These are phyloP conservation scores for Myriosclerotinia scirpicola DNA, from an alignment of 2,329 filamentous ascomycete genomes.

Conservation along the genomic window DNA sequence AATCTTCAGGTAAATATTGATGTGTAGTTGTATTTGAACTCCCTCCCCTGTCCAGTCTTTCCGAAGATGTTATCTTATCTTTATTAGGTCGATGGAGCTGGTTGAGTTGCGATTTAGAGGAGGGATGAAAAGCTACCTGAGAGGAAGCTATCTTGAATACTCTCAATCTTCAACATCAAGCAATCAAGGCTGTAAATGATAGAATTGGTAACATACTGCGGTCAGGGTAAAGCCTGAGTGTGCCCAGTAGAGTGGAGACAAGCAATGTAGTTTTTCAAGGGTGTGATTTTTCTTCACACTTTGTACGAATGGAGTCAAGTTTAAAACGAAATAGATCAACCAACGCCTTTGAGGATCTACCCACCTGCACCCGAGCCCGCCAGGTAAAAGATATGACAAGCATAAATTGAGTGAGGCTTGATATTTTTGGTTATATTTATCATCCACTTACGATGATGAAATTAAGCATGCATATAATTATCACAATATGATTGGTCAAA, in stretches of 20 bases:
- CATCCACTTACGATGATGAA: conserved; percentile 10
- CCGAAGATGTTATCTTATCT: conserved; percentile 27
- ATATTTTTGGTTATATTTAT: not conserved
- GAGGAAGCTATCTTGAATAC: conserved; percentile 35
- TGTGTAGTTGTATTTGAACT: conserved; percentile 7
- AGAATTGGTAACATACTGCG: conserved; percentile 17
- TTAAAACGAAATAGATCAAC: not conserved
- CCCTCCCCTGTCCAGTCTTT: conserved; percentile 28
- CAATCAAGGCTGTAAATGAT: not conserved
- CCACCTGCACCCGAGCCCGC: too few relatives aligned
- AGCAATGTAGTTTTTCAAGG: not conserved
- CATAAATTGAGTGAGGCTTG: not conserved
- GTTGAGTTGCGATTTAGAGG: conserved; percentile 28
- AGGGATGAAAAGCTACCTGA: conserved; percentile 29
- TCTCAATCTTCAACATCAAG: conserved; percentile 11
- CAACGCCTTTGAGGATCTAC: too few relatives aligned
- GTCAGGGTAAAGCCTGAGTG: not conserved
- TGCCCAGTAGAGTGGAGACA: not conserved
- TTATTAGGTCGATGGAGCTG: conserved; percentile 20
- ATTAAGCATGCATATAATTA: conserved; percentile 9
- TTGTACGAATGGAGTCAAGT: not conserved
- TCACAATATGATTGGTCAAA: not conserved
- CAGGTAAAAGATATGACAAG: not conserved
- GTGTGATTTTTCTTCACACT: not conserved
- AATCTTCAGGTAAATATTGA: conserved; percentile 24